phyloP scores from a whole-genome alignment of 78 protist genomes.

The Guillardia theta region DNA sequence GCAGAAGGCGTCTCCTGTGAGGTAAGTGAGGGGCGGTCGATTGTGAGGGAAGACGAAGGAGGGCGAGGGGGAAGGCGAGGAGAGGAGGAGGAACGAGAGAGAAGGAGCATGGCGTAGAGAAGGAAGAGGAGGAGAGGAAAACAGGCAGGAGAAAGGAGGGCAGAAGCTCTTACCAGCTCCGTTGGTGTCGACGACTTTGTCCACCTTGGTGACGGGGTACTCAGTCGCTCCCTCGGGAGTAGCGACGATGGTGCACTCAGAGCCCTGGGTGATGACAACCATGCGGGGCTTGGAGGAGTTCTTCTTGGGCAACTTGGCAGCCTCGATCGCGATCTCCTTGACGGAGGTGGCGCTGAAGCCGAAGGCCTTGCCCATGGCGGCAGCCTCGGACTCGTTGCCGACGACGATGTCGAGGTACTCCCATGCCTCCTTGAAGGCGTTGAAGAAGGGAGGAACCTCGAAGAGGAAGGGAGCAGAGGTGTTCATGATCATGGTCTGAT shows the following conservation, averaged over 20 bases:
- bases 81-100: too few relatives aligned
- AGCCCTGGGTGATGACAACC: slow-evolving; percentile 90
- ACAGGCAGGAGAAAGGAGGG: too few relatives aligned
- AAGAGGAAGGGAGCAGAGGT: slow-evolving; percentile 89
- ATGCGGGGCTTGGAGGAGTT: slow-evolving; percentile 67
- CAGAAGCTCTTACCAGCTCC: too few relatives aligned
- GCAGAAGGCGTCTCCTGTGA: slow-evolving; percentile 95
- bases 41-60: too few relatives aligned
- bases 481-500: slow-evolving; percentile 76
- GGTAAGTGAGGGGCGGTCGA: too few relatives aligned
- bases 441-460: slow-evolving; percentile 83
- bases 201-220: slow-evolving; percentile 65
- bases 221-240: slow-evolving; percentile 4
- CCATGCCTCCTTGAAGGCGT: slow-evolving; percentile 57
- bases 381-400: slow-evolving; percentile 94
- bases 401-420: slow-evolving; percentile 89
- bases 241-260: not conserved
- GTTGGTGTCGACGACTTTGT: slow-evolving; percentile 92
- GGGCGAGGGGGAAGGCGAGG: too few relatives aligned
- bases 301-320: slow-evolving; percentile 53
- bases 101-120: too few relatives aligned
- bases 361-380: not conserved
- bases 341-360: slow-evolving; percentile 49
- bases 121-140: too few relatives aligned
- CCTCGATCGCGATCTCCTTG: slow-evolving; percentile 45